Percentiles rank a stretch among this genome's conserved stretches.
Evolutionary conservation across 805 yeast genomes (phyloP).

Genomic region (Schizosaccharomyces japonicus): DNA sequence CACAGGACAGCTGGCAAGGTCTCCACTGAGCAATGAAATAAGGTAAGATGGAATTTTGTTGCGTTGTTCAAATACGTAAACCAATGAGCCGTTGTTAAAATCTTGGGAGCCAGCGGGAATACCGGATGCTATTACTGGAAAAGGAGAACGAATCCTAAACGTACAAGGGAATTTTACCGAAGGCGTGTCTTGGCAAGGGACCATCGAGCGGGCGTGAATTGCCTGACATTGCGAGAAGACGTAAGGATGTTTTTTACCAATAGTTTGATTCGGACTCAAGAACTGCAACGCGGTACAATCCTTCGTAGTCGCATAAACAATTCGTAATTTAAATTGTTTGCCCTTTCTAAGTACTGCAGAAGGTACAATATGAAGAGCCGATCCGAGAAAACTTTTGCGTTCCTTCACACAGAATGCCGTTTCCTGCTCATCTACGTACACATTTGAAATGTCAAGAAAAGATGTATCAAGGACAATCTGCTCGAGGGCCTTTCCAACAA

Average conservation of each 20-base stretch:
- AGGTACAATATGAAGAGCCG: slow-evolving; percentile 18
- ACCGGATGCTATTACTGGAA: slow-evolving; percentile 58
- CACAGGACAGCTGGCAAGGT: slow-evolving; percentile 35
- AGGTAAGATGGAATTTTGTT: slow-evolving; percentile 72
- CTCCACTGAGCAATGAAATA: slow-evolving; percentile 69
- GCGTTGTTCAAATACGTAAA: slow-evolving; percentile 38
- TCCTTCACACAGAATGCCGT: not conserved
- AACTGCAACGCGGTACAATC: slow-evolving; percentile 72
- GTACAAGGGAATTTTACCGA: slow-evolving; percentile 43
- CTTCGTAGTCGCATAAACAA: slow-evolving; percentile 40
- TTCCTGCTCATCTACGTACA: slow-evolving; percentile 12
- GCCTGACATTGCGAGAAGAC: slow-evolving; percentile 81
- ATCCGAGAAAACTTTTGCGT: slow-evolving; percentile 20
- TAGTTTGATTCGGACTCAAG: slow-evolving; percentile 49
- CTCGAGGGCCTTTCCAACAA: slow-evolving; percentile 11
- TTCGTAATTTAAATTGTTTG: slow-evolving; percentile 6
- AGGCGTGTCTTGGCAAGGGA: slow-evolving; percentile 84
- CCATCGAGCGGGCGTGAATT: slow-evolving; percentile 65
- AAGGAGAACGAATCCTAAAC: slow-evolving; percentile 21
- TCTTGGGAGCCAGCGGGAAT: slow-evolving; percentile 12
- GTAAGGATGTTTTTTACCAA: slow-evolving; percentile 44
- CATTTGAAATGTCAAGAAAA: slow-evolving; percentile 25
- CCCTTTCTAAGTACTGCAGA: slow-evolving; percentile 5
- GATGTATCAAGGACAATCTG: slow-evolving; percentile 47
- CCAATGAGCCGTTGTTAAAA: slow-evolving; percentile 4